Evolutionary conservation across 2,329 filamentous ascomycete species (phyloP).

Genomic region (Trichoderma sp.): DNA sequence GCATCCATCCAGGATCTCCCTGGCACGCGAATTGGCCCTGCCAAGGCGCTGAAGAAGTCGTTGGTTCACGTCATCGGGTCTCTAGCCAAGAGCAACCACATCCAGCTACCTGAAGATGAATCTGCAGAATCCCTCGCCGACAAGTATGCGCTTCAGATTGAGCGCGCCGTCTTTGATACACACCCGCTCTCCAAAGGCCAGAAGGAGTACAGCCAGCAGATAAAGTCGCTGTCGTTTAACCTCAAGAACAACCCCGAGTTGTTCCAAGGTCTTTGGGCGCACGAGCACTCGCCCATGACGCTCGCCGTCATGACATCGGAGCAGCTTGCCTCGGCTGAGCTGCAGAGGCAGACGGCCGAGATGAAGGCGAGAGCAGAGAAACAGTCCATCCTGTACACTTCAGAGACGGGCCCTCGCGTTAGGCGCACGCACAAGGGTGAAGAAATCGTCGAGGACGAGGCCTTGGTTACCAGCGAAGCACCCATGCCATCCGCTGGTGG

Average conservation of each 20-base stretch:
- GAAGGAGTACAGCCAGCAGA: constrained; percentile 60
- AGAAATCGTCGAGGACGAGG: constrained; percentile 80
- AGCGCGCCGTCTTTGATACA: constrained; percentile 65
- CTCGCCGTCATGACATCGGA: constrained; percentile 87
- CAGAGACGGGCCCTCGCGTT: constrained; percentile 71
- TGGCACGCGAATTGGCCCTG: constrained; percentile 65
- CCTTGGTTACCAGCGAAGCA: constrained; percentile 41
- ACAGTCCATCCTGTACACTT: constrained; percentile 79
- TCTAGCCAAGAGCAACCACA: constrained; percentile 66
- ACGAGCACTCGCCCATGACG: constrained; percentile 69
- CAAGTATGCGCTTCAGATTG: constrained; percentile 74
- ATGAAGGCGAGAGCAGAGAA: constrained; percentile 79
- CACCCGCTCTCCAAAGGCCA: constrained; percentile 50
- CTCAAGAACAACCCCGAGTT: constrained; percentile 85
- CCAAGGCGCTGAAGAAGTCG: constrained; percentile 69
- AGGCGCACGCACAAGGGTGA: constrained; percentile 94
- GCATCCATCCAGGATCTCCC: constrained; percentile 57
- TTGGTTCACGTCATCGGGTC: constrained; percentile 66
- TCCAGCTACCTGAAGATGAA: constrained; percentile 63
- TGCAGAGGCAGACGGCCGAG: constrained; percentile 74
- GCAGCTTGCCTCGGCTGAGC: constrained; percentile 89
- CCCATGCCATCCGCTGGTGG: constrained; percentile 33
- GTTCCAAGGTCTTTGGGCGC: constrained; percentile 71
- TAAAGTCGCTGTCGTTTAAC: constrained; percentile 79
- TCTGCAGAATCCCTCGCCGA: constrained; percentile 66